phyloP scores from a whole-genome alignment of 139 green algal species.

The Haematococcus sp. region DNA sequence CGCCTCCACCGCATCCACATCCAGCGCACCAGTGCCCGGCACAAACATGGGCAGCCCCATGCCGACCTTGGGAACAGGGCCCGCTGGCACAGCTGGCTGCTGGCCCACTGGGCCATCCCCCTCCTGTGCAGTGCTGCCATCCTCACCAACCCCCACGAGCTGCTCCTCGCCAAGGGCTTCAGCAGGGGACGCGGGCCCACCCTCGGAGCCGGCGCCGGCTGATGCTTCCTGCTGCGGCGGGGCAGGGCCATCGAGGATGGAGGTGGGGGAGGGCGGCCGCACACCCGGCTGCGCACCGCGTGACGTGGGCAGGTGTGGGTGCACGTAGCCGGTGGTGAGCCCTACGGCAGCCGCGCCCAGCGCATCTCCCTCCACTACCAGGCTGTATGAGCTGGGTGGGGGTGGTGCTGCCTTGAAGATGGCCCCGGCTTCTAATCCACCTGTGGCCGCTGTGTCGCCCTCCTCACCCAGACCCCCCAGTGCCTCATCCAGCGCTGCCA shows the following conservation, averaged over 20 bases:
- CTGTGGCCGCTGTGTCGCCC: not conserved
- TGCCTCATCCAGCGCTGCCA: constrained; percentile 16
- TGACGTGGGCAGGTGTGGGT: not conserved
- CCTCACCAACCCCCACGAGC: not conserved
- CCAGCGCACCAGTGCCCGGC: constrained; percentile 14
- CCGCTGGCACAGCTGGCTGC: not conserved
- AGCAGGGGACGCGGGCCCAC: too few species aligned
- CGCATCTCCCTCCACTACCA: constrained; percentile 24
- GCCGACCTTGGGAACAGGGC: too few species aligned
- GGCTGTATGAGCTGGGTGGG: not conserved
- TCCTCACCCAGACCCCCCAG: constrained; percentile 13
- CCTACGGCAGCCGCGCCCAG: constrained; percentile 31
- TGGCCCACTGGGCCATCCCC: too few species aligned
- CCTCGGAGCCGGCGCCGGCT: too few species aligned
- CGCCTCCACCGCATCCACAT: constrained; percentile 43
- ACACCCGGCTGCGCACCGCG: not conserved
- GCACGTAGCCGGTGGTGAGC: constrained; percentile 26
- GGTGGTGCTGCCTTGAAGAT: constrained; percentile 2
- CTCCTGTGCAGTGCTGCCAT: not conserved
- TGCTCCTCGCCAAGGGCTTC: not conserved
- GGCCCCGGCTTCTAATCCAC: not conserved
- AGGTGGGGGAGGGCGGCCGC: constrained; percentile 17
- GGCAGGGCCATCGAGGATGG: constrained; percentile 10
- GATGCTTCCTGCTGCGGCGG: too few species aligned
- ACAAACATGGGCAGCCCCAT: constrained; percentile 3